Conservation (phyloP, 305 asterid genomes). For the Fraxinus velutina region DNA sequence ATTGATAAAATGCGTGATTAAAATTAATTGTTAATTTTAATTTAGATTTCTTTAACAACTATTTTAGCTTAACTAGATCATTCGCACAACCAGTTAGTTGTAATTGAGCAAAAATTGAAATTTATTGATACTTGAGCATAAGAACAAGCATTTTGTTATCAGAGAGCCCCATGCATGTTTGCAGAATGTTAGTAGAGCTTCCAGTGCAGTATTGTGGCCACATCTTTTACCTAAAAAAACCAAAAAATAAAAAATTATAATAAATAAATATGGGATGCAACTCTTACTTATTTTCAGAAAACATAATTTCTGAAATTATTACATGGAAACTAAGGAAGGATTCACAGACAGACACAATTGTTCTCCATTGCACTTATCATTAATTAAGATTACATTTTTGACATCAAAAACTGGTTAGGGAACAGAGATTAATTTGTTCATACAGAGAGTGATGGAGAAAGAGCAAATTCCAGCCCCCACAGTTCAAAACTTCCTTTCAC, state of each 20-base stretch:
- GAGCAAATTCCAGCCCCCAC: constrained; percentile 72
- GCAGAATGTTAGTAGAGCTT: constrained; percentile 66
- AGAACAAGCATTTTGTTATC: background rate
- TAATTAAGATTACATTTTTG: constrained; percentile 34
- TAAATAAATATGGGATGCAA: constrained; percentile 28
- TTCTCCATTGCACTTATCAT: constrained; percentile 30
- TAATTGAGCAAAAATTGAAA: background rate
- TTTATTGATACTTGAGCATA: background rate
- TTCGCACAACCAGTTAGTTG: background rate
- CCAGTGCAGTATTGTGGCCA: constrained; percentile 91
- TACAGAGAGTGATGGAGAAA: constrained; percentile 68
- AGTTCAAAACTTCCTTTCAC: constrained; percentile 80
- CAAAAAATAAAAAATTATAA: constrained; percentile 37
- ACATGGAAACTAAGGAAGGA: constrained; percentile 26
- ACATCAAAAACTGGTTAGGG: constrained; percentile 28
- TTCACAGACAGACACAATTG: background rate
- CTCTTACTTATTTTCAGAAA: constrained; percentile 20
- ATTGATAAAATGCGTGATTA: background rate
- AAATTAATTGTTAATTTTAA: background rate
- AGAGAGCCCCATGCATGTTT: constrained; percentile 31
- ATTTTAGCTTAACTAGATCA: background rate
- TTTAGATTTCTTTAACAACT: background rate
- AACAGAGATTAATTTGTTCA: constrained; percentile 38
- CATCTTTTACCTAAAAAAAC: constrained; percentile 74
- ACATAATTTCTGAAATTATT: constrained; percentile 14